These are phyloP conservation scores for Yarrowia osloensis DNA, from an alignment of 805 yeast genomes.

Conservation along the genomic window DNA sequence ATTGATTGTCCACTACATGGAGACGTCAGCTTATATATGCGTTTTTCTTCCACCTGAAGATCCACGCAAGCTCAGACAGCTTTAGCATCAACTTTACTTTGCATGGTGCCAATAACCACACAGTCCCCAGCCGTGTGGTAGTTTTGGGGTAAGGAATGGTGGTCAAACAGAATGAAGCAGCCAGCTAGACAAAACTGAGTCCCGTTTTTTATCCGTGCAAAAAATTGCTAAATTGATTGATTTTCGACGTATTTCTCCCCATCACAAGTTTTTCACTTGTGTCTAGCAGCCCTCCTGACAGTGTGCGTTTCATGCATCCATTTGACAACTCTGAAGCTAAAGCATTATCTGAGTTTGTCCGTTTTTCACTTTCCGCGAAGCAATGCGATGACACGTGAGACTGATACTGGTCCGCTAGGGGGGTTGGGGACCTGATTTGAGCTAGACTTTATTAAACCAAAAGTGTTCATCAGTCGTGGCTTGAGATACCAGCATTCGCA, in stretches of 20 bases:
- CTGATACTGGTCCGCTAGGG: too few relatives aligned
- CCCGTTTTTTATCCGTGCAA: background rate
- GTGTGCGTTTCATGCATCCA: background rate
- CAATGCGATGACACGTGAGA: background rate
- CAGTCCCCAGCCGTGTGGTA: background rate
- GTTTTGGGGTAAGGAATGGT: background rate
- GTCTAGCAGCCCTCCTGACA: slow-evolving; percentile 2
- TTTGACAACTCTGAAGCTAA: background rate
- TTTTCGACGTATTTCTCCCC: background rate
- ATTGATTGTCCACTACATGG: background rate
- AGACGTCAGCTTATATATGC: background rate
- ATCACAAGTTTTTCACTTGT: background rate
- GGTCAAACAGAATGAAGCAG: too few relatives aligned
- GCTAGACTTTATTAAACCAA: too few relatives aligned
- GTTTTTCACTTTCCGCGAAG: background rate
- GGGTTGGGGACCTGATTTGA: too few relatives aligned
- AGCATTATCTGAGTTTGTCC: background rate
- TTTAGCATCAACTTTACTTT: background rate
- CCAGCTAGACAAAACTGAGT: too few relatives aligned
- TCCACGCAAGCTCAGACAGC: background rate
- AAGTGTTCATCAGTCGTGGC: too few relatives aligned
- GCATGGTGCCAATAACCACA: background rate
- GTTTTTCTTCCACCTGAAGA: background rate
- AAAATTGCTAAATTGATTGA: background rate
- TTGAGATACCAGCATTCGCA: too few relatives aligned